Evolutionary conservation across 1,139 yeast species (phyloP).

Genomic region (Zygosaccharomyces sapae): DNA sequence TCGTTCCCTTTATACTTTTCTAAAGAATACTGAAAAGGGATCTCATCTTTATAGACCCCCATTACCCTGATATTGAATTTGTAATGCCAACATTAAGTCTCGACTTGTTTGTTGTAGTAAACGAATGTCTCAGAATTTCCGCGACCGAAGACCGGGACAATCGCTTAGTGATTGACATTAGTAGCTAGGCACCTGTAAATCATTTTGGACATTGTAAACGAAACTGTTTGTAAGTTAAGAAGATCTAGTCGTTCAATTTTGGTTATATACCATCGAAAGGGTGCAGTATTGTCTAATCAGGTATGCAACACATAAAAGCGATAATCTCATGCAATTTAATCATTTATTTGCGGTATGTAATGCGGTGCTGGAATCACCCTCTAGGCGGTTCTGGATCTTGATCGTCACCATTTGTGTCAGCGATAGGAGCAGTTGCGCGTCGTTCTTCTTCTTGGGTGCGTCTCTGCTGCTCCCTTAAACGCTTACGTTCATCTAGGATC

Average conservation of each 20-base stretch:
- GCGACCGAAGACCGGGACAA: background rate
- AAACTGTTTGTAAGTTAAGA: no score
- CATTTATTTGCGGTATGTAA: conserved; percentile 3
- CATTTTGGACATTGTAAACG: no score
- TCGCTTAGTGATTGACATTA: background rate
- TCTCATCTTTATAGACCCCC: background rate
- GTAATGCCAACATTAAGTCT: conserved; percentile 3
- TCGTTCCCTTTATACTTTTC: conserved; percentile 18
- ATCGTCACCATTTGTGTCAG: background rate
- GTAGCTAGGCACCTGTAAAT: no score
- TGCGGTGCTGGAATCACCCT: conserved; percentile 11
- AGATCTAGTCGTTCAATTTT: background rate
- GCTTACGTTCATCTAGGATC: conserved; percentile 17
- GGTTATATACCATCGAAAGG: no score
- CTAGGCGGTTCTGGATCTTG: background rate
- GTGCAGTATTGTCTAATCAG: no score
- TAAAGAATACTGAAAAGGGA: background rate
- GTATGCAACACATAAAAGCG: no score
- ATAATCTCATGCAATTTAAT: background rate
- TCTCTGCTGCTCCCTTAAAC: conserved; percentile 5
- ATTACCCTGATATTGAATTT: conserved; percentile 2
- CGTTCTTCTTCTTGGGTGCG: conserved; percentile 10
- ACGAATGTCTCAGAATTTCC: background rate
- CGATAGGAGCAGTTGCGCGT: background rate
- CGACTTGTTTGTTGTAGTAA: no score